Evolutionary conservation across 2,329 filamentous ascomycete species (phyloP), one percentile per base, ranked within the genome.

Genomic region (Botryotinia narcissicola): DNA sequence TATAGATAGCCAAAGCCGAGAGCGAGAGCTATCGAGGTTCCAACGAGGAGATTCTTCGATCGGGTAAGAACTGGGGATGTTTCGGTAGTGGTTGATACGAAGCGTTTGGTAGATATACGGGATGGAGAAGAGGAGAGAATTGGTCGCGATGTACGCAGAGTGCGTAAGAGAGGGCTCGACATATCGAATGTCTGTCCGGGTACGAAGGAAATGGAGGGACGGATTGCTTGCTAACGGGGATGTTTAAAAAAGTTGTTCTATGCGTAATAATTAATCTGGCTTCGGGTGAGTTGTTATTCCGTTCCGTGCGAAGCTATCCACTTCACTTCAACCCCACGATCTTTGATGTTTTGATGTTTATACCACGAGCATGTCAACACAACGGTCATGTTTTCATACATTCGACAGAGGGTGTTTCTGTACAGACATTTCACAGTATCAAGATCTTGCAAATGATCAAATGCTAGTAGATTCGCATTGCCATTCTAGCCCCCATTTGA

Each of bases 1-100:
- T 94, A 94, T 75, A 92, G 82, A 81, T 91, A 93, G 61, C 85
- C 83, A 63, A 86, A 75, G 14, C 83, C 78, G 22, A 84, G 76
- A 9, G 83, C 82, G 9, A 90, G 77, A 1, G 86, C 82, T 60
- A 91, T 78, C 2, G 87, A 84, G 32, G 88, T 87, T 67, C 88
- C 87, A 74, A 85, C 86, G 54, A 88, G 74, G 74, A 87, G 74
- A 78, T 87, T 87, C 75, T 84, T 84, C 22, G 86, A 77, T 62
- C 84, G 83, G 4, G 84, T 85, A 42, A 82, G 81, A 0, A 83
- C 77, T 6, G 84, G 84, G 54, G 74, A 72, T 44, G 80, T 70
- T 59, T 79, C 78, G 32, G 80, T 54, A n/a, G 76, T 78, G 25
- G 71, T 69, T 12, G 78, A 77, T 14, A 77, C 74, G 46, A 76